Evolutionary conservation across 2,329 filamentous ascomycete genomes (phyloP).

Genomic region (Aspergillus neoniger): DNA sequence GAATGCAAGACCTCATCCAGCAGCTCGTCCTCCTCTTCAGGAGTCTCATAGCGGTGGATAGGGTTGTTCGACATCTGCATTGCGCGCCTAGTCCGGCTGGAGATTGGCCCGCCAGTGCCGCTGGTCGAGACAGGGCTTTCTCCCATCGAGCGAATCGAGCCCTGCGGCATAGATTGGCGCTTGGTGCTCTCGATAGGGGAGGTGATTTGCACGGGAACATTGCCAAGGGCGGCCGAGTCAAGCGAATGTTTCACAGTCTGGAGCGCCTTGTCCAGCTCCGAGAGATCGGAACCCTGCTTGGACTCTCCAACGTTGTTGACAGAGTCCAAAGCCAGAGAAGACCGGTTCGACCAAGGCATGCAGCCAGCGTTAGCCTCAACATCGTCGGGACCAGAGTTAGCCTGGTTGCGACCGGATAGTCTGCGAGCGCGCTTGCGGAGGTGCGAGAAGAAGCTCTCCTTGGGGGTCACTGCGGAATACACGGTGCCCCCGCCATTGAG

Average conservation of each 20-base stretch:
- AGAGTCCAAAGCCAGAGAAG: conserved; percentile 75
- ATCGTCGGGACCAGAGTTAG: conserved; percentile 79
- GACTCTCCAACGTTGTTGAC: conserved; percentile 52
- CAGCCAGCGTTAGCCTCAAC: conserved; percentile 91
- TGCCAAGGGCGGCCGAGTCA: conserved; percentile 46
- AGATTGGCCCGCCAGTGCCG: conserved; percentile 57
- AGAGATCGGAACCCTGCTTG: conserved; percentile 54
- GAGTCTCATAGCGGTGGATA: conserved; percentile 84
- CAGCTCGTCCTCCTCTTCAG: conserved; percentile 94
- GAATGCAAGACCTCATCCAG: conserved; percentile 84
- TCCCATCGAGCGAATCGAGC: conserved; percentile 31
- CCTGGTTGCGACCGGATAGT: conserved; percentile 87
- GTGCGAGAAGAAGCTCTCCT: conserved; percentile 98
- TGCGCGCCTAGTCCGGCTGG: conserved; percentile 76
- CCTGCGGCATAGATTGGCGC: conserved; percentile 44
- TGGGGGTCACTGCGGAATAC: conserved; percentile 74
- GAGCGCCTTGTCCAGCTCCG: conserved; percentile 62
- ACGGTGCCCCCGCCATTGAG: conserved; percentile 79
- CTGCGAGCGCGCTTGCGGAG: conserved; percentile 88
- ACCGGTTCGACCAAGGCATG: conserved; percentile 83
- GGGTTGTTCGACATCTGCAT: conserved; percentile 70
- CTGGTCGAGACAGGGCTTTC: conserved; percentile 31
- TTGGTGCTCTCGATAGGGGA: conserved; percentile 37
- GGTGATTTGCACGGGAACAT: conserved; percentile 40
- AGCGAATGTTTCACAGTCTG: conserved; percentile 62